These are phyloP conservation scores for Penicillium expansum DNA, from an alignment of 2,329 filamentous ascomycete species.

Conservation along the genomic window DNA sequence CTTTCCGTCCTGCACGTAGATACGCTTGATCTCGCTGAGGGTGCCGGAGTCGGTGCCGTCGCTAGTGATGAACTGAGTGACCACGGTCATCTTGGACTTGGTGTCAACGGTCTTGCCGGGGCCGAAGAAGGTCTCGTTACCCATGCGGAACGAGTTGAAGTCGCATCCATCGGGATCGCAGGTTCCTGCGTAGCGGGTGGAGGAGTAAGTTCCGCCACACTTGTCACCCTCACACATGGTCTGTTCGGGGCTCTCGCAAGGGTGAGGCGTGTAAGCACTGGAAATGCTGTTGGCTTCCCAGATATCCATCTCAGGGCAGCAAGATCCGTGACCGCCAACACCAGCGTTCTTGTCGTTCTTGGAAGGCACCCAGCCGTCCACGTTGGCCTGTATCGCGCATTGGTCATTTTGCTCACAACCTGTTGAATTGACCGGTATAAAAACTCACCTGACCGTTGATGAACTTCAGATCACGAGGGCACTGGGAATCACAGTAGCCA, in stretches of 20 bases:
- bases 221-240: conserved; percentile 50
- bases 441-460: conserved; percentile 38
- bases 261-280: conserved; percentile 64
- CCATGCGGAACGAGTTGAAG: conserved; percentile 68
- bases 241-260: conserved; percentile 55
- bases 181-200: conserved; percentile 57
- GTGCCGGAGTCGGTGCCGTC: conserved; percentile 52
- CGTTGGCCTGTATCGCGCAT: conserved; percentile 46
- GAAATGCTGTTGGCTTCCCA: conserved; percentile 69
- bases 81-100: conserved; percentile 59
- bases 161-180: conserved; percentile 71
- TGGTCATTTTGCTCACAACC: background rate
- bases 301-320: conserved; percentile 68
- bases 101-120: conserved; percentile 59
- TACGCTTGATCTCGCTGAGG: conserved; percentile 61
- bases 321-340: conserved; percentile 55
- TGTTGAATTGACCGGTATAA: background rate
- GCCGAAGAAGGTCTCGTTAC: conserved; percentile 63
- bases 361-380: conserved; percentile 54
- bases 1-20: conserved; percentile 63
- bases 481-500: conserved; percentile 64
- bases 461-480: conserved; percentile 50
- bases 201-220: conserved; percentile 55
- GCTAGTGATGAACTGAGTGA: conserved; percentile 63
- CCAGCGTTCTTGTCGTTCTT: conserved; percentile 56